Conservation (phyloP, 768 basidiomycete species). For the Amanita jacksonii region DNA sequence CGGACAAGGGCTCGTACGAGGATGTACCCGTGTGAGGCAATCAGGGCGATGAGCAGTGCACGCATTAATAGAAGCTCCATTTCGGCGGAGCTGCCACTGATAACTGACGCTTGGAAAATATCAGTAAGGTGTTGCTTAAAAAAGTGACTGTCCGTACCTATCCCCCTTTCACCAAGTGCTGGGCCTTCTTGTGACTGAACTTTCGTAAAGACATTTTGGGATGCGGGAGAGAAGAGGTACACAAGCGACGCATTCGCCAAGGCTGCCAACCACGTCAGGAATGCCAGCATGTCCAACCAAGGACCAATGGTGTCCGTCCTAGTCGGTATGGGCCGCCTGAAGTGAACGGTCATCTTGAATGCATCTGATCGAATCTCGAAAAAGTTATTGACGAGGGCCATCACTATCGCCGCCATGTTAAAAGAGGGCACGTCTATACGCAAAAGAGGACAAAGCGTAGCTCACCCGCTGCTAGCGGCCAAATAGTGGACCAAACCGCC, state of each 20-base stretch:
- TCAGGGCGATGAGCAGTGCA: conserved; percentile 65
- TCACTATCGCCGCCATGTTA: conserved; percentile 27
- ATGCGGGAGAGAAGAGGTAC: conserved; percentile 73
- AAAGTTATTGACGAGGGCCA: conserved; percentile 88
- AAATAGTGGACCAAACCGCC: conserved; percentile 86
- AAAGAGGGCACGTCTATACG: background rate
- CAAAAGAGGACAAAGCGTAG: conserved; percentile 6
- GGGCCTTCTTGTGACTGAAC: conserved; percentile 12
- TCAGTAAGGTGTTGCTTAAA: too few species aligned
- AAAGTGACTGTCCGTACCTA: too few species aligned
- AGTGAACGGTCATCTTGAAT: conserved; percentile 86
- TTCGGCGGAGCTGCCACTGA: conserved; percentile 15
- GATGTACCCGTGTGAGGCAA: conserved; percentile 83
- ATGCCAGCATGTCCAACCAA: conserved; percentile 83
- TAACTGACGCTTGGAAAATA: too few species aligned
- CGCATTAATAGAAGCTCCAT: conserved; percentile 43
- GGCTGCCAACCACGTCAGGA: conserved; percentile 85
- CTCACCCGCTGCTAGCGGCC: conserved; percentile 80
- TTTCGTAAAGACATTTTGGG: conserved; percentile 8
- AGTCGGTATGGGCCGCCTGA: conserved; percentile 74
- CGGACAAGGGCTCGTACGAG: conserved; percentile 52
- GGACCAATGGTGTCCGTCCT: conserved; percentile 89
- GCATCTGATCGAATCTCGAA: conserved; percentile 91
- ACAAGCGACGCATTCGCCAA: conserved; percentile 86
- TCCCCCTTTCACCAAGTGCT: background rate